Conservation (phyloP, 352 stramenopile genomes). For the Pythium phragmitis region DNA sequence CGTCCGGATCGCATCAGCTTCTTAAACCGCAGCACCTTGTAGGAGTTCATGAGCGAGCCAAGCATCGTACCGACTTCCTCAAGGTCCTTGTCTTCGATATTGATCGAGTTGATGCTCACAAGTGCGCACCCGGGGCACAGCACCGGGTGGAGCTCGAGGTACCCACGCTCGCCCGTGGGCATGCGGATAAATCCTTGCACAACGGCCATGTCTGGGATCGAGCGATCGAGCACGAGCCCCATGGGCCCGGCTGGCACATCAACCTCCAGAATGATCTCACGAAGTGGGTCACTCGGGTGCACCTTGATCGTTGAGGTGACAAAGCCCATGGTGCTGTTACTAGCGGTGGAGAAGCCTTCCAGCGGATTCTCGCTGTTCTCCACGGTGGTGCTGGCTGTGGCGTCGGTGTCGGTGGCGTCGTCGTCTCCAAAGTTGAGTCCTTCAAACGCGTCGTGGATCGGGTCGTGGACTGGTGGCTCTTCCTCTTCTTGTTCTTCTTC, state of each 20-base stretch:
- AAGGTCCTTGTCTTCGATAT: conserved; percentile 69
- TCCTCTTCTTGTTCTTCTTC: conserved; percentile 23
- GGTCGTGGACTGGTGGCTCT: conserved; percentile 42
- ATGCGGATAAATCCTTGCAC: conserved; percentile 77
- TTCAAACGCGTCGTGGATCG: conserved; percentile 84
- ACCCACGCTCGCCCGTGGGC: conserved; percentile 63
- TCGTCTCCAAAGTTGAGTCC: conserved; percentile 45
- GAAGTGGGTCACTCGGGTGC: conserved; percentile 45
- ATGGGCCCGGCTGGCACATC: conserved; percentile 79
- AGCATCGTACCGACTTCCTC: conserved; percentile 73
- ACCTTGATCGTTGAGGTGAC: conserved; percentile 20
- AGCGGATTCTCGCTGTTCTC: conserved; percentile 24
- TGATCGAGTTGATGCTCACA: conserved; percentile 76
- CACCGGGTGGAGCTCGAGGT: conserved; percentile 78
- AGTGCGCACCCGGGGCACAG: conserved; percentile 77
- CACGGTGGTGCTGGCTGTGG: conserved; percentile 20
- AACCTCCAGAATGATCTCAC: conserved; percentile 81
- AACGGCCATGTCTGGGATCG: conserved; percentile 74
- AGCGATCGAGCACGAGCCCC: conserved; percentile 80
- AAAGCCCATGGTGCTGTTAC: conserved; percentile 19
- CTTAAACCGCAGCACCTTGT: conserved; percentile 83
- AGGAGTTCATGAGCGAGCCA: conserved; percentile 44
- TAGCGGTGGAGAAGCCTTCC: conserved; percentile 18
- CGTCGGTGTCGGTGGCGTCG: conserved; percentile 32
- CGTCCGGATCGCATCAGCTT: conserved; percentile 77